These are phyloP conservation scores for Coniferiporia sulphurascens DNA, from an alignment of 1,284 basidiomycete genomes.

Conservation along the genomic window DNA sequence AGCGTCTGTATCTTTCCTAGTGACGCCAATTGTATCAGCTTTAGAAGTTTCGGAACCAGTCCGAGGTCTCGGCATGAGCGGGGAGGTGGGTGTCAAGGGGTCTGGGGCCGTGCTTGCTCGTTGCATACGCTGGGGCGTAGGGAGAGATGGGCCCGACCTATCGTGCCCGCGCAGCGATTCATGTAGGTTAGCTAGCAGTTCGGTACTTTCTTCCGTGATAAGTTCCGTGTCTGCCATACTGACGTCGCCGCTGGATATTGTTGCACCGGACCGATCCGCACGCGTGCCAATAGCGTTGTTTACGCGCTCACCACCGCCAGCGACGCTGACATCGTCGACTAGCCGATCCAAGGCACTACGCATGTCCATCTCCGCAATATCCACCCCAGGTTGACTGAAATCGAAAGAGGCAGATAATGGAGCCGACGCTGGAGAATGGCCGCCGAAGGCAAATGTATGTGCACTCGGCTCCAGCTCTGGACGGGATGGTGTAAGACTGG, in stretches of 20 bases:
- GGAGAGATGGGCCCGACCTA: not conserved
- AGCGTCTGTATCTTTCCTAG: not conserved
- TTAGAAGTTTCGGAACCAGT: slow-evolving; percentile 30
- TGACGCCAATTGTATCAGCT: not conserved
- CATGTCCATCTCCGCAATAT: slow-evolving; percentile 57
- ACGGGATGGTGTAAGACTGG: not conserved
- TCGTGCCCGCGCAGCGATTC: not conserved
- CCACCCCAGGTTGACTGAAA: slow-evolving; percentile 22
- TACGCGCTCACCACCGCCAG: slow-evolving; percentile 17
- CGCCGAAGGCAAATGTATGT: slow-evolving; percentile 8
- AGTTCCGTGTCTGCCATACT: slow-evolving; percentile 19
- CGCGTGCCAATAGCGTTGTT: not conserved
- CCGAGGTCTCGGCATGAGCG: slow-evolving; percentile 19
- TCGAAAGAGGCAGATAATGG: slow-evolving; percentile 14
- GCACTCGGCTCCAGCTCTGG: slow-evolving; percentile 1
- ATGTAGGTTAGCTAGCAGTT: slow-evolving; percentile 10
- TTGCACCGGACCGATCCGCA: not conserved
- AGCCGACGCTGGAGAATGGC: not conserved
- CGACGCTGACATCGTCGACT: slow-evolving; percentile 58
- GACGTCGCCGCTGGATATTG: slow-evolving; percentile 8
- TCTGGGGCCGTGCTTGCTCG: not conserved
- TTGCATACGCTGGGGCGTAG: not conserved
- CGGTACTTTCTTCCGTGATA: slow-evolving; percentile 16
- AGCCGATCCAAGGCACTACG: slow-evolving; percentile 71
- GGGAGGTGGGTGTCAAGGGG: slow-evolving; percentile 3